Conservation (phyloP, 257 asterid genomes). For the Forsythia viridissima region DNA sequence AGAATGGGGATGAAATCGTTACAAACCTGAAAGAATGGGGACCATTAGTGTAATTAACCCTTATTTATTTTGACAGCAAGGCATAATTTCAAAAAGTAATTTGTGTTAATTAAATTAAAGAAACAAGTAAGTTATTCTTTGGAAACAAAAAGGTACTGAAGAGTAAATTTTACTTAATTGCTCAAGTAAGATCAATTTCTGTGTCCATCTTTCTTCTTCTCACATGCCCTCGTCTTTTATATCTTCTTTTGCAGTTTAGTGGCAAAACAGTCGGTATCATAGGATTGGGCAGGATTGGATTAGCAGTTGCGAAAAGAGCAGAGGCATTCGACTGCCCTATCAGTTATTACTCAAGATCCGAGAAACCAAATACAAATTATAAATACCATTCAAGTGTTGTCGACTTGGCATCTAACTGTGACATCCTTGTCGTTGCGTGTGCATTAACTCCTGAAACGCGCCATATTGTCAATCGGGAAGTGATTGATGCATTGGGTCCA, state of each 20-base stretch:
- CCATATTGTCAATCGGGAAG: slow-evolving; percentile 56
- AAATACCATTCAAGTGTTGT: slow-evolving; percentile 42
- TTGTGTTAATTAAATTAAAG: too few relatives aligned
- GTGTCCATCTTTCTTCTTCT: background rate
- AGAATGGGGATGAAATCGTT: too few relatives aligned
- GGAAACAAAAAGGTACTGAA: too few relatives aligned
- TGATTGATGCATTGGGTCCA: slow-evolving; percentile 70
- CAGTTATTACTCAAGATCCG: slow-evolving; percentile 62
- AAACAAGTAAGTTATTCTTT: too few relatives aligned
- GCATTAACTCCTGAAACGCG: slow-evolving; percentile 61
- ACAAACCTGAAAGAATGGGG: too few relatives aligned
- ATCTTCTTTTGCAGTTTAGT: slow-evolving; percentile 55
- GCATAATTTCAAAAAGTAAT: too few relatives aligned
- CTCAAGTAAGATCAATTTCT: too few relatives aligned
- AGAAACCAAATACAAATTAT: slow-evolving; percentile 54
- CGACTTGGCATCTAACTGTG: slow-evolving; percentile 59
- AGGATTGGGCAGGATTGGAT: slow-evolving; percentile 86
- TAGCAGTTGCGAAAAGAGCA: slow-evolving; percentile 77
- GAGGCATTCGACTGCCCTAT: slow-evolving; percentile 74
- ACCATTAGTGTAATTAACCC: too few relatives aligned
- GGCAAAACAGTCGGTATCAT: slow-evolving; percentile 76
- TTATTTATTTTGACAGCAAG: too few relatives aligned
- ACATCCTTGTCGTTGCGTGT: slow-evolving; percentile 64
- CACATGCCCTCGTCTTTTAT: background rate
- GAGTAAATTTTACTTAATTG: too few relatives aligned